Conservation (phyloP, 1,284 basidiomycete genomes). For the Boletus austroedulis region DNA sequence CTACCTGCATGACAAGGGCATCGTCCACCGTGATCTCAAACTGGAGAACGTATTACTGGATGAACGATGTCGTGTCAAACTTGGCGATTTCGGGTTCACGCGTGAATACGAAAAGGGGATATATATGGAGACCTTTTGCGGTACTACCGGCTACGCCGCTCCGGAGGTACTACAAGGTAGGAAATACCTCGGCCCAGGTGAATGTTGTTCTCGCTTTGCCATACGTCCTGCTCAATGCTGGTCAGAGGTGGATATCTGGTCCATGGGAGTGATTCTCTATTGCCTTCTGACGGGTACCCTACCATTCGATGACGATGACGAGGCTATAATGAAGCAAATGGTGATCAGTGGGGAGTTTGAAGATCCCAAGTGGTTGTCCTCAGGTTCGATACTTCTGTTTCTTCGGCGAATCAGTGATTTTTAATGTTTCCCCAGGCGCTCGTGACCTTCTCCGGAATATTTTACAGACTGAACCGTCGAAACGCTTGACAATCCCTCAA, state of each 20-base stretch:
- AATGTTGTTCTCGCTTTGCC: constrained; percentile 24
- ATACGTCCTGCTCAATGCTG: constrained; percentile 1
- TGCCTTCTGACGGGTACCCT: constrained; percentile 90
- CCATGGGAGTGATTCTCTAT: constrained; percentile 92
- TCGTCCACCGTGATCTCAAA: constrained; percentile 95
- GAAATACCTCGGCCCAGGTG: constrained; percentile 88
- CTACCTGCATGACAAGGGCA: constrained; percentile 86
- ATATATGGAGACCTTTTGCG: constrained; percentile 93
- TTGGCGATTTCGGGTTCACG: constrained; percentile 97
- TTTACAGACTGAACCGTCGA: constrained; percentile 75
- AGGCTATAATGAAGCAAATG: constrained; percentile 82
- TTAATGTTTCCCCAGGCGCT: constrained; percentile 55
- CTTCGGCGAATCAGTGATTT: constrained; percentile 1
- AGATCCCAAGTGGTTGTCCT: constrained; percentile 87
- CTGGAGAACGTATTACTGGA: constrained; percentile 94
- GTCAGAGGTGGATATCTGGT: constrained; percentile 96
- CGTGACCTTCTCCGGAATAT: constrained; percentile 77
- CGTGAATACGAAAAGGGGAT: constrained; percentile 85
- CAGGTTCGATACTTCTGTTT: constrained; percentile 49
- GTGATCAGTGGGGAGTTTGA: constrained; percentile 89
- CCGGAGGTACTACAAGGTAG: constrained; percentile 92
- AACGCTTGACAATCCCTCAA: constrained; percentile 77
- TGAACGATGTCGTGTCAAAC: constrained; percentile 81
- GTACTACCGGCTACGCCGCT: constrained; percentile 93
- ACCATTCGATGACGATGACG: constrained; percentile 98